Conservation (phyloP, 208 protist species). For the Crithidia bombi region DNA sequence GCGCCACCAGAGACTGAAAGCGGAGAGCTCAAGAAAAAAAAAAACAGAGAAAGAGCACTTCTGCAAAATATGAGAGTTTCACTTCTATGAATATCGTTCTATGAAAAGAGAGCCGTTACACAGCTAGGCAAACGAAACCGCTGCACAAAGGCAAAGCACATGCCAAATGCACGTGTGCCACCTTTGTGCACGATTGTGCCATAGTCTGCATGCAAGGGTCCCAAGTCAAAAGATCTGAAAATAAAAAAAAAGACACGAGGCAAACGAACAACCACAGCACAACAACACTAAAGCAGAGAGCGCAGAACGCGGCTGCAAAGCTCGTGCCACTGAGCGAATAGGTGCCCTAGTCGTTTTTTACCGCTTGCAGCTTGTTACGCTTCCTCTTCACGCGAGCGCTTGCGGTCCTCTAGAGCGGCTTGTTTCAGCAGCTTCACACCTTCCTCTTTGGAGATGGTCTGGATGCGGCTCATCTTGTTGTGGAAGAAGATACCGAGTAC, state of each 20-base stretch:
- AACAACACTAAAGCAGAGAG: conserved; percentile 3
- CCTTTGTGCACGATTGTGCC: background rate
- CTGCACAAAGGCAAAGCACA: background rate
- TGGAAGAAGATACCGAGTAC: conserved; percentile 96
- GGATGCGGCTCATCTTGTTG: conserved; percentile 95
- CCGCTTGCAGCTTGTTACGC: background rate
- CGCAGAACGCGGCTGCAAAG: background rate
- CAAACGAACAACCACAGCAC: too few relatives aligned
- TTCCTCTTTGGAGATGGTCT: conserved; percentile 79
- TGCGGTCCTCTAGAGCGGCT: conserved; percentile 66
- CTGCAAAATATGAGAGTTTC: too few relatives aligned
- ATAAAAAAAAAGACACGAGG: conserved; percentile 20
- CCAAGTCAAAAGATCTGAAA: conserved; percentile 13
- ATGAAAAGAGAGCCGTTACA: conserved; percentile 13
- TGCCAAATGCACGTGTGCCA: background rate
- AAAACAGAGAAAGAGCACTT: conserved; percentile 53
- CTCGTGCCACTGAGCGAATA: background rate
- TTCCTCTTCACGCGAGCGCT: conserved; percentile 58
- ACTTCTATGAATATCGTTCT: conserved; percentile 14
- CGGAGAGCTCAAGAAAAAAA: conserved; percentile 58
- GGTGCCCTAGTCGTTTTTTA: background rate
- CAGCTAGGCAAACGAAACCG: background rate
- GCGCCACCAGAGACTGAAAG: conserved; percentile 77
- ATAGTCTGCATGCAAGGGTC: background rate
- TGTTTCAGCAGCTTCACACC: conserved; percentile 61